Evolutionary conservation across 1,284 basidiomycete species (phyloP), one percentile per base, ranked within the genome.

Genomic region (Porogramme epimiltina): DNA sequence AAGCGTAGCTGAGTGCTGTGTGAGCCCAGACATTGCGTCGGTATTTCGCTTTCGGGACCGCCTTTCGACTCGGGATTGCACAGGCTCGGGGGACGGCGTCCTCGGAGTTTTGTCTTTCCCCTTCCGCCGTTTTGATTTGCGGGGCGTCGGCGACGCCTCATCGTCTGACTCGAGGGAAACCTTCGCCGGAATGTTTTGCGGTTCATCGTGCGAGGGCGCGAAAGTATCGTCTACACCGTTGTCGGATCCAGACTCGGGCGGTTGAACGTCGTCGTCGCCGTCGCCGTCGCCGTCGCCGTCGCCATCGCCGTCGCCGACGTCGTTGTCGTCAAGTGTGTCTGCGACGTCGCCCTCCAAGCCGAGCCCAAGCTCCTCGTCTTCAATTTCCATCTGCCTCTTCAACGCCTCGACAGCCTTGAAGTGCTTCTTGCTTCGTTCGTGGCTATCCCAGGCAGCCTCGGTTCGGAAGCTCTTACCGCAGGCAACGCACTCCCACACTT

Each of bases 391-490:
- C 66, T 91, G 79, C 51, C 73, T 73, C 67, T 82, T 82, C 49
- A 96, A 67, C 59, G 73, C 75, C 66, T 91, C 91, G 16, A 96
- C 85, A 54, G 93, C 91, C 70, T 91, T 93, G 68, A 93, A 72
- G 69, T 99, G 97, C 70, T 96, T 98, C 71, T 91, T 92, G 71
- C 95, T 98, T 60, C 94, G 79, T 70, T 99, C 97, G 61, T 99
- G 97, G 68, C 95, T 98, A 61, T 87, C 80, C 93, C 95, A 99
- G 16, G 94, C 91, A 0, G 93, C 92, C 66, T 98, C 94, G 60
- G 89, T 95, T 64, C 89, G 79, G 70, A 98, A 99, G 1, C 79
- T 80, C 74, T 98, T 98, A 48, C 84, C 80, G 66, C 97, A 99
- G 3, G 90, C 96, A n/a, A 98, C 89, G 64, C 97, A 99, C 68